Conservation (phyloP, 345 rosid species). For the Kernera saxatilis region DNA sequence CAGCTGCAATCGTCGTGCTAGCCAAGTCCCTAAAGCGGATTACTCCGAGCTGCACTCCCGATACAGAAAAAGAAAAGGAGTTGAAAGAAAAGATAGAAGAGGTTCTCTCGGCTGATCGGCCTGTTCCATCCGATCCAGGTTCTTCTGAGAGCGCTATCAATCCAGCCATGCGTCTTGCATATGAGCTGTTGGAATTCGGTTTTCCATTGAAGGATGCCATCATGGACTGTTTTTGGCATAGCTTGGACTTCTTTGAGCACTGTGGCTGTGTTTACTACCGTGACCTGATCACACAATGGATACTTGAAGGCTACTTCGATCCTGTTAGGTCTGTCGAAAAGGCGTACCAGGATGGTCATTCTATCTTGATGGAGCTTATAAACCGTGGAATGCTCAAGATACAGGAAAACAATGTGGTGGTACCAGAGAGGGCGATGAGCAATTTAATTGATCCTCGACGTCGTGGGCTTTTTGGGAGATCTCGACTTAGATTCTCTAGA, state of each 20-base stretch:
- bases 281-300: conserved; percentile 56
- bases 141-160: not conserved
- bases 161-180: conserved; percentile 17
- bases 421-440: conserved; percentile 35
- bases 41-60: not conserved
- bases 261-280: conserved; percentile 40
- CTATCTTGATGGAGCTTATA: conserved; percentile 46
- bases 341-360: conserved; percentile 44
- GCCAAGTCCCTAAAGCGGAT: conserved; percentile 29
- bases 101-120: not conserved
- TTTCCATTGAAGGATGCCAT: not conserved
- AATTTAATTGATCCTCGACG: conserved; percentile 26
- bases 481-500: conserved; percentile 33
- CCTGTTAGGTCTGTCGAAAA: conserved; percentile 29
- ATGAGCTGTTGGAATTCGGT: conserved; percentile 7
- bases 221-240: conserved; percentile 47
- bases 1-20: conserved; percentile 35
- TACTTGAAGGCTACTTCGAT: conserved; percentile 62
- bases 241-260: conserved; percentile 32
- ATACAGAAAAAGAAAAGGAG: not conserved
- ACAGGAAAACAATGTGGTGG: conserved; percentile 38
- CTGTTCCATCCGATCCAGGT: not conserved
- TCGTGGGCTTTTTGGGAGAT: conserved; percentile 26
- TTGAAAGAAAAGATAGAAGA: not conserved
- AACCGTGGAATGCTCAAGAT: conserved; percentile 41